Percentiles rank a stretch among this genome's conserved stretches.
Conservation (phyloP, 1,284 basidiomycete species). For the Chalciporus sp. region DNA sequence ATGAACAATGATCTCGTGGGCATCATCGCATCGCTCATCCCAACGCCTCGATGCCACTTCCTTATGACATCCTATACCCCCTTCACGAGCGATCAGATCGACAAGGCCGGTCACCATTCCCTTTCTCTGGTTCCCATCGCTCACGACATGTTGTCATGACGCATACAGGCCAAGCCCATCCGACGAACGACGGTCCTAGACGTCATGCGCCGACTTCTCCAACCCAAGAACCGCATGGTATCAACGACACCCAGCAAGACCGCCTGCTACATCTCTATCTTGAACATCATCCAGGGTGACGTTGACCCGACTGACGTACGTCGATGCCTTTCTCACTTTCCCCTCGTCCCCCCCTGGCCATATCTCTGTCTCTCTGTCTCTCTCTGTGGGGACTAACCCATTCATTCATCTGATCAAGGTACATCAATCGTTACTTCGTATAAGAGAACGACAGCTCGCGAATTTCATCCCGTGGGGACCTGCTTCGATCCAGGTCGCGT, state of each 20-base stretch:
- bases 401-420: constrained; percentile 53
- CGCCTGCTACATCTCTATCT: constrained; percentile 95
- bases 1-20: constrained; percentile 99
- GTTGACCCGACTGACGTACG: constrained; percentile 96
- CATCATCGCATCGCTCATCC: constrained; percentile 96
- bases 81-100: constrained; percentile 94
- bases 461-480: constrained; percentile 99
- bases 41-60: constrained; percentile 99
- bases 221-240: constrained; percentile 99
- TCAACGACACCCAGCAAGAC: constrained; percentile 91
- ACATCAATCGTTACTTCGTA: constrained; percentile 95
- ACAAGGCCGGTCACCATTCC: constrained; percentile 64
- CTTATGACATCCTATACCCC: constrained; percentile 99
- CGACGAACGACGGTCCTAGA: constrained; percentile 95
- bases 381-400: constrained; percentile 7
- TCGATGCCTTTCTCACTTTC: constrained; percentile 4
- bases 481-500: constrained; percentile 95
- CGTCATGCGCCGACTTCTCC: constrained; percentile 96
- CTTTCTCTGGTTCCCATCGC: neutral
- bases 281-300: constrained; percentile 99
- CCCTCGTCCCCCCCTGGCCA: neutral
- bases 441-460: constrained; percentile 94
- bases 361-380: no score
- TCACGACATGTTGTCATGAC: neutral
- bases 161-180: constrained; percentile 77